phyloP scores from a whole-genome alignment of 2,329 filamentous ascomycete genomes.

The Aphanoascus verrucosus region DNA sequence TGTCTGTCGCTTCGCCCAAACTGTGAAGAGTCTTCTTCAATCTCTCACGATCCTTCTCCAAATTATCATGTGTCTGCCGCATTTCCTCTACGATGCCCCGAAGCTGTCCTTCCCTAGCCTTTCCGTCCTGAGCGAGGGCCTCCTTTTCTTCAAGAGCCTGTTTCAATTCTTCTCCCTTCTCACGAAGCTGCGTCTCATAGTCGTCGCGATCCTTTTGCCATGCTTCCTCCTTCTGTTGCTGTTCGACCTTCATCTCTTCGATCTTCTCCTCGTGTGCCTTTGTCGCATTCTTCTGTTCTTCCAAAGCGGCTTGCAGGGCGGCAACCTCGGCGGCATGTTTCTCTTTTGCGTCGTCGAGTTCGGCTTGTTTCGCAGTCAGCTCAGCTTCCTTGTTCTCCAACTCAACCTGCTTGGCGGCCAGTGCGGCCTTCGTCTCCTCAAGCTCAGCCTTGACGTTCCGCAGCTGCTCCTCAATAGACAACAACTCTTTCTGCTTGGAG shows the following conservation, averaged over 20 bases:
- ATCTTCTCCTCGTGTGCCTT: conserved; percentile 22
- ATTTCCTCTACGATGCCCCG: conserved; percentile 35
- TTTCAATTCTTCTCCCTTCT: conserved; percentile 37
- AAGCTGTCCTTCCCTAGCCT: conserved; percentile 38
- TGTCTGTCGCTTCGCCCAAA: conserved; percentile 41
- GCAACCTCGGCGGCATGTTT: conserved; percentile 20
- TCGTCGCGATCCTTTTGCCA: conserved; percentile 27
- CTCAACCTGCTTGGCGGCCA: conserved; percentile 19
- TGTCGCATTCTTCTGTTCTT: conserved; percentile 16
- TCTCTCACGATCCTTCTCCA: conserved; percentile 42
- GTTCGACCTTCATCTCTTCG: conserved; percentile 20
- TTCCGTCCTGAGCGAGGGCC: conserved; percentile 27
- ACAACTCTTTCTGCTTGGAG: conserved; percentile 17
- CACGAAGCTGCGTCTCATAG: conserved; percentile 28
- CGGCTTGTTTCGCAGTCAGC: conserved; percentile 21
- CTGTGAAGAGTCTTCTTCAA: conserved; percentile 42
- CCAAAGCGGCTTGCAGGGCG: conserved; percentile 13
- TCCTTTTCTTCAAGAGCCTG: conserved; percentile 30
- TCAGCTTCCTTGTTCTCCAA: conserved; percentile 17
- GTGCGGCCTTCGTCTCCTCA: conserved; percentile 25
- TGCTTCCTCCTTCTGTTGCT: conserved; percentile 24
- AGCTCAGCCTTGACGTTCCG: conserved; percentile 26
- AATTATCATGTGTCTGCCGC: conserved; percentile 40
- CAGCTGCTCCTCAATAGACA: conserved; percentile 22
- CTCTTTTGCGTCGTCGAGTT: conserved; percentile 25